These are phyloP conservation scores for Termitomyces sp. DNA, from an alignment of 1,284 basidiomycete species.

Conservation along the genomic window DNA sequence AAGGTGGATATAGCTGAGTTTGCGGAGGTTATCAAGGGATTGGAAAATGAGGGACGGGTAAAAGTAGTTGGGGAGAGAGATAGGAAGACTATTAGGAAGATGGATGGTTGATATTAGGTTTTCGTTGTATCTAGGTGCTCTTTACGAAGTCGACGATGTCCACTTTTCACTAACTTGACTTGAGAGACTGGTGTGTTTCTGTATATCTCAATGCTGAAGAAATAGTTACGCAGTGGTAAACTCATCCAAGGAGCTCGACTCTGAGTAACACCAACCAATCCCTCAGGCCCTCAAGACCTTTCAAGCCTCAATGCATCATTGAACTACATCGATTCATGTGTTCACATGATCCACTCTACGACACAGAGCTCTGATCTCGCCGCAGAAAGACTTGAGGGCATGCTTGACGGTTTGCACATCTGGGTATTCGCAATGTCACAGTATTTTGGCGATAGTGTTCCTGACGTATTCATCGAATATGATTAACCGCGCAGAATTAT, in stretches of 20 bases:
- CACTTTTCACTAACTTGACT: background rate
- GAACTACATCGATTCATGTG: too few species aligned
- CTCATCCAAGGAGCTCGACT: too few species aligned
- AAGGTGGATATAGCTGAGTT: constrained; percentile 77
- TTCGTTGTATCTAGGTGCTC: background rate
- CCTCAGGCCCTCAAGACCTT: too few species aligned
- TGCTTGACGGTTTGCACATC: background rate
- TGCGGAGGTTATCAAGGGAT: constrained; percentile 68
- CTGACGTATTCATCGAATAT: background rate
- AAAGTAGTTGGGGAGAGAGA: constrained; percentile 87
- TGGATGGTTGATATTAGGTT: constrained; percentile 38
- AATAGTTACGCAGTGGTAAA: too few species aligned
- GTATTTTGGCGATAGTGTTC: too few species aligned
- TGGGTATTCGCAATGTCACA: too few species aligned
- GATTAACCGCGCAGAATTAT: background rate
- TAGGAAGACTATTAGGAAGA: constrained; percentile 69
- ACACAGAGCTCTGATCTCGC: too few species aligned
- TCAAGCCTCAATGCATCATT: too few species aligned
- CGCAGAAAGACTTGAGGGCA: background rate
- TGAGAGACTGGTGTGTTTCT: too few species aligned
- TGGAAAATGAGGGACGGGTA: constrained; percentile 80
- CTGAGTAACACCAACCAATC: too few species aligned
- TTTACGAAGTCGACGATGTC: background rate
- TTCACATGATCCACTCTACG: too few species aligned
- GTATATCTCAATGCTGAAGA: too few species aligned